Percentiles rank a stretch among this genome's conserved stretches.
phyloP scores from a whole-genome alignment of 2,329 filamentous ascomycete genomes.

The Aspergillus novofumigatus region DNA sequence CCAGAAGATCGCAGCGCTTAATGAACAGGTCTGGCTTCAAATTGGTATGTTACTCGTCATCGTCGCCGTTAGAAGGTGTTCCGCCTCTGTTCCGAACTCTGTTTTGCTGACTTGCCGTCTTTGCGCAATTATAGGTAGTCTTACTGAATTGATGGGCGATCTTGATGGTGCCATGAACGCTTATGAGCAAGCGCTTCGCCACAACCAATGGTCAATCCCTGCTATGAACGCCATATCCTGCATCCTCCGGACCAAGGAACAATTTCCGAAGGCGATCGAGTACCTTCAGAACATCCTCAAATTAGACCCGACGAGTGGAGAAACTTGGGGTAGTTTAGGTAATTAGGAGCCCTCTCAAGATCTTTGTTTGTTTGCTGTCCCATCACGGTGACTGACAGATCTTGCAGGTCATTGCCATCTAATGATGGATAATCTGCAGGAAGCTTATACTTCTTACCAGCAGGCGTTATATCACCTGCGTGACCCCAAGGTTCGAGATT shows the following conservation, averaged over 20 bases:
- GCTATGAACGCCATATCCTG: conserved; percentile 94
- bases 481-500: conserved; percentile 75
- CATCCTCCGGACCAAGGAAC: conserved; percentile 85
- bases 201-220: conserved; percentile 81
- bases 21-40: conserved; percentile 87
- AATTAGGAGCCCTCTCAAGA: conserved; percentile 29
- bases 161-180: conserved; percentile 83
- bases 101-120: conserved; percentile 12
- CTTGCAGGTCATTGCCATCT: conserved; percentile 85
- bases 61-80: neutral
- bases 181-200: conserved; percentile 83
- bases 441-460: conserved; percentile 95
- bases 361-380: neutral
- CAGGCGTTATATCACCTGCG: conserved; percentile 88
- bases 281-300: conserved; percentile 89
- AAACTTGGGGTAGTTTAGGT: conserved; percentile 96
- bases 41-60: conserved; percentile 61
- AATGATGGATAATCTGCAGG: conserved; percentile 97
- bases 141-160: conserved; percentile 83
- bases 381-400: conserved; percentile 11
- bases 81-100: neutral
- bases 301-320: conserved; percentile 82
- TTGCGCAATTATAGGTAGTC: conserved; percentile 56
- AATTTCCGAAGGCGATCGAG: conserved; percentile 90
- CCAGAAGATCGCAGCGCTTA: conserved; percentile 72